These are phyloP conservation scores for Paramecium caudatum DNA, from an alignment of 73 alveolate species.

Conservation along the genomic window DNA sequence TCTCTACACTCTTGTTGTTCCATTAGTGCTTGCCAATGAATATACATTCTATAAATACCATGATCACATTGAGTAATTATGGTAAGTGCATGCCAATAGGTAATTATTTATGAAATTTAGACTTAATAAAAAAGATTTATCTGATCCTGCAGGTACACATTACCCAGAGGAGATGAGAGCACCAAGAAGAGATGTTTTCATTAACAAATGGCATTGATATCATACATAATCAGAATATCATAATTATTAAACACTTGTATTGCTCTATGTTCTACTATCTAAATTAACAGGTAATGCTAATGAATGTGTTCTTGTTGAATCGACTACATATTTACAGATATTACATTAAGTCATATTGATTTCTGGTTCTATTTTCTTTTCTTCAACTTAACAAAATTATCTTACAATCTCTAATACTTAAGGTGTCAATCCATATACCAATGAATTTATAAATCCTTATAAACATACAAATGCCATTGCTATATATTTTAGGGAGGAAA, in stretches of 20 bases:
- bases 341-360: not conserved
- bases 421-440: constrained; percentile 65
- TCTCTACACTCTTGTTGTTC: constrained; percentile 68
- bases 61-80: constrained; percentile 70
- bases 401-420: constrained; percentile 15
- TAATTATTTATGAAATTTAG: not conserved
- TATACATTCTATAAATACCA: constrained; percentile 20
- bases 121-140: constrained; percentile 66
- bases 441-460: constrained; percentile 54
- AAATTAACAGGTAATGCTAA: not conserved
- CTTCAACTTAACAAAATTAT: not conserved
- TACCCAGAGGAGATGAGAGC: constrained; percentile 76
- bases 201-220: constrained; percentile 58
- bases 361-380: not conserved
- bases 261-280: not conserved
- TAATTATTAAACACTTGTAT: not conserved
- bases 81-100: constrained; percentile 76
- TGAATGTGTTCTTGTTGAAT: constrained; percentile 11
- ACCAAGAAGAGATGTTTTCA: constrained; percentile 68
- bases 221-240: not conserved
- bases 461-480: not conserved
- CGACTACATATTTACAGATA: not conserved
- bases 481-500: not conserved
- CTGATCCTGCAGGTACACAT: constrained; percentile 69
- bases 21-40: constrained; percentile 15